phyloP scores from a whole-genome alignment of 345 rosid species.

The Eucalyptus virginea region DNA sequence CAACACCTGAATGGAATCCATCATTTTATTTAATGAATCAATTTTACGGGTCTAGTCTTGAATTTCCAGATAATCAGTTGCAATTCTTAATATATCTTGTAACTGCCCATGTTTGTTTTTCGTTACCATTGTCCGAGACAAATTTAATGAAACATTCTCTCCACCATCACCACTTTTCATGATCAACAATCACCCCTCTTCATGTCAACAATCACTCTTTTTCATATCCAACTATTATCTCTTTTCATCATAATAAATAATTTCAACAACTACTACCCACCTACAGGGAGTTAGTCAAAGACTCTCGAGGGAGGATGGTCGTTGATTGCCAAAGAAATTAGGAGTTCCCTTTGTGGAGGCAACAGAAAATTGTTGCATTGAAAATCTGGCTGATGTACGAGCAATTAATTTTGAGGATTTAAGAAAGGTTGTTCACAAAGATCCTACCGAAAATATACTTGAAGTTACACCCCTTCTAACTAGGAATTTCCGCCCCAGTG shows the following conservation, averaged over 20 bases:
- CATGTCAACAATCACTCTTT: slow-evolving; percentile 2
- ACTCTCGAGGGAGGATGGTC: slow-evolving; percentile 8
- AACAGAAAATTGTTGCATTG: slow-evolving; percentile 14
- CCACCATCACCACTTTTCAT: background rate
- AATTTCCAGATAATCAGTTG: background rate
- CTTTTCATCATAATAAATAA: slow-evolving; percentile 21
- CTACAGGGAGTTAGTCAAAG: slow-evolving; percentile 37
- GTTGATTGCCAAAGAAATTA: slow-evolving; percentile 9
- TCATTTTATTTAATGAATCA: background rate
- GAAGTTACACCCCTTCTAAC: background rate
- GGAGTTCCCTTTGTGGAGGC: slow-evolving; percentile 47
- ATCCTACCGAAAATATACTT: background rate
- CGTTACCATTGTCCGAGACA: background rate
- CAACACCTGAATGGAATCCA: background rate
- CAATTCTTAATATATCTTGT: background rate
- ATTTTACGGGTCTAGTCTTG: background rate
- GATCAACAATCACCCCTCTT: background rate
- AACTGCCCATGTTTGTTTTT: background rate
- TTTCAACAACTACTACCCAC: slow-evolving; percentile 41
- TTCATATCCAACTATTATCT: background rate
- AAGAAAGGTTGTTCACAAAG: background rate
- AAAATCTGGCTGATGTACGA: slow-evolving; percentile 8
- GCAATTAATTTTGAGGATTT: background rate
- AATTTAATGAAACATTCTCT: background rate
- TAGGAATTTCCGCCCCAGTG: background rate